phyloP scores from a whole-genome alignment of 495 filamentous ascomycete genomes.

The Achaetomiella virescens region DNA sequence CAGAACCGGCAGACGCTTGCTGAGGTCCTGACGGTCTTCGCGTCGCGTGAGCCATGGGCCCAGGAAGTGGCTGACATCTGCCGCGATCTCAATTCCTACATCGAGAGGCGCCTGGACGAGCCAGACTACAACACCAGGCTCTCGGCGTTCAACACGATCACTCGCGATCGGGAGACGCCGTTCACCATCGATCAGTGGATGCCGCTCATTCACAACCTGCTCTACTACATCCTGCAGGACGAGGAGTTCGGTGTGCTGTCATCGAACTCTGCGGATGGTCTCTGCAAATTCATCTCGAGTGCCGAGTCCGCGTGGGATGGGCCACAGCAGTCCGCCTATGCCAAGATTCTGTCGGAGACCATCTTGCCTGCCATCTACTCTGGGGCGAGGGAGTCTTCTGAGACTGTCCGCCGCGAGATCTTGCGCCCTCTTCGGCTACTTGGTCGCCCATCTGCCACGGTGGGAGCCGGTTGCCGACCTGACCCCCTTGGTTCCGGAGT shows the following conservation, averaged over 20 bases:
- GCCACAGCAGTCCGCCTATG: conserved; percentile 34
- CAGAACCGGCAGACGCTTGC: conserved; percentile 64
- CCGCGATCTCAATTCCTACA: conserved; percentile 72
- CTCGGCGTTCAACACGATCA: conserved; percentile 68
- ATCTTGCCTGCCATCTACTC: conserved; percentile 70
- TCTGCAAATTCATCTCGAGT: conserved; percentile 74
- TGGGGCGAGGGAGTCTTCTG: conserved; percentile 68
- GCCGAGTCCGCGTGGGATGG: conserved; percentile 29
- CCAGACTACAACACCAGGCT: conserved; percentile 81
- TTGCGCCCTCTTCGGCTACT: conserved; percentile 67
- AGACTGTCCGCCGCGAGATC: conserved; percentile 78
- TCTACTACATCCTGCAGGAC: conserved; percentile 78
- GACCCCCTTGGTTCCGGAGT: conserved; percentile 60
- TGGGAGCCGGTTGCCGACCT: conserved; percentile 71
- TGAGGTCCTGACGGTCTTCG: conserved; percentile 63
- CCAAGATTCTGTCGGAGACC: conserved; percentile 49
- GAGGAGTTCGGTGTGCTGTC: conserved; percentile 84
- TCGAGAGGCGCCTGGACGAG: conserved; percentile 60
- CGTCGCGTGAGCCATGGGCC: conserved; percentile 53
- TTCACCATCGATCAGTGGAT: conserved; percentile 77
- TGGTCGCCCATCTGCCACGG: conserved; percentile 62
- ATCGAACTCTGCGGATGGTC: conserved; percentile 66
- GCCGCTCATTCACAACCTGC: conserved; percentile 83
- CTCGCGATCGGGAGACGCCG: conserved; percentile 42
- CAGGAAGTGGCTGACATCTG: conserved; percentile 65